These are phyloP conservation scores for Erigeron philadelphicus DNA, from an alignment of 140 eudicot species.

Conservation along the genomic window DNA sequence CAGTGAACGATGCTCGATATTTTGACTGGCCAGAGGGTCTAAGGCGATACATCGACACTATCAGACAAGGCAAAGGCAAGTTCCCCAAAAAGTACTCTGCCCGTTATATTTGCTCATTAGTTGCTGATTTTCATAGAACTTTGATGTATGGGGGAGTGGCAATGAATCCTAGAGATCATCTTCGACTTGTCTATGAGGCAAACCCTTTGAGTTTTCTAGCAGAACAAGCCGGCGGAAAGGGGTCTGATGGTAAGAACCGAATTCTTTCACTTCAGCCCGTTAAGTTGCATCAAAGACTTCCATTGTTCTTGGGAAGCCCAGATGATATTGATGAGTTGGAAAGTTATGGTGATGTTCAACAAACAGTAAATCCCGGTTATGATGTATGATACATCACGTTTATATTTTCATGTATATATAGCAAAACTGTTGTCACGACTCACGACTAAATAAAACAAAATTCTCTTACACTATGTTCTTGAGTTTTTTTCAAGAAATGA, in stretches of 20 bases:
- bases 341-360: slow-evolving; percentile 92
- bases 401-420: background rate
- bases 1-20: slow-evolving; percentile 95
- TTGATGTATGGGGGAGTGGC: slow-evolving; percentile 91
- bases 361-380: slow-evolving; percentile 93
- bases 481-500: too few relatives aligned
- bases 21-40: slow-evolving; percentile 99
- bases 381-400: slow-evolving; percentile 50
- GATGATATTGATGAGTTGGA: slow-evolving; percentile 90
- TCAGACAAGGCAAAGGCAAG: slow-evolving; percentile 91
- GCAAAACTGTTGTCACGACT: background rate
- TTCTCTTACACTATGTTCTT: too few relatives aligned
- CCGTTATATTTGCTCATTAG: slow-evolving; percentile 88
- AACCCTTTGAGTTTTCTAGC: slow-evolving; percentile 78
- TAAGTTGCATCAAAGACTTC: slow-evolving; percentile 85
- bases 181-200: slow-evolving; percentile 91
- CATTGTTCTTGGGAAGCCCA: slow-evolving; percentile 77
- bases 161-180: slow-evolving; percentile 99
- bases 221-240: slow-evolving; percentile 94
- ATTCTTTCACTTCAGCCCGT: slow-evolving; percentile 76
- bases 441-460: too few relatives aligned
- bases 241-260: slow-evolving; percentile 80
- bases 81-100: slow-evolving; percentile 92
- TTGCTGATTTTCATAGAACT: slow-evolving; percentile 95
- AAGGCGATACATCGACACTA: slow-evolving; percentile 79